Evolutionary conservation across 257 asterid species (phyloP), one percentile per base, ranked within the genome.

Genomic region (Nicotiana tomentosiformis): DNA sequence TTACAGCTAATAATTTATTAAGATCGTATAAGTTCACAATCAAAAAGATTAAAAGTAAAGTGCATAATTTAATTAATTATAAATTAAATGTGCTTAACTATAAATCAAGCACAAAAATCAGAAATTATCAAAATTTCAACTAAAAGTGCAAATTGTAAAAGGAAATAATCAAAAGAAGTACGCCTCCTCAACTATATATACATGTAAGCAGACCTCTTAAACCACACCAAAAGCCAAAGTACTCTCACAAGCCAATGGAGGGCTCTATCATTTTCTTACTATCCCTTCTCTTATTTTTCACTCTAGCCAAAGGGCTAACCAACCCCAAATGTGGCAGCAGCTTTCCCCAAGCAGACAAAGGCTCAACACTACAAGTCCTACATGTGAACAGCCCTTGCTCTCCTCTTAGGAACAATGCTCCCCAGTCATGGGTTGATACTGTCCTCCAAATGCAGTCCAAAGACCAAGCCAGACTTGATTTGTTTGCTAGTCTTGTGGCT

Each of bases 311-410:
- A 35, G 89, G 84, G 51, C 79, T 72, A 57, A n/a, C 68, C 74
- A 26, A 69, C 79, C 85, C 88, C 83, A 84, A 70, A n/a, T 90
- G 94, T 82, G 70, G 60, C 81, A 65, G 20, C 29, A 65, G 18
- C 29, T 74, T 74, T 49, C 37, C 20, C 61, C 81, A 33, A 10
- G 90, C 89, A 69, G 61, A 33, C 77, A 61, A 33, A 11, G 95
- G 81, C 77, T 91, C 95, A 69, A 90, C 90, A 86, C 94, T 94
- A 66, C 84, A 87, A 84, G 83, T 94, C 66, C 53, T 91, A 88
- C 96, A 92, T 82, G 90, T 90, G 4, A 87, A 86, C 89, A 90
- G 94, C 90, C 92, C 90, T 10, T 89, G 92, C 84, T 93, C 97
- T n/a, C 94, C 97, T 5, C 87, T 92, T 68, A 80, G 86, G 66